Conservation (phyloP, 495 filamentous ascomycete species). For the Parmelia sp. region DNA sequence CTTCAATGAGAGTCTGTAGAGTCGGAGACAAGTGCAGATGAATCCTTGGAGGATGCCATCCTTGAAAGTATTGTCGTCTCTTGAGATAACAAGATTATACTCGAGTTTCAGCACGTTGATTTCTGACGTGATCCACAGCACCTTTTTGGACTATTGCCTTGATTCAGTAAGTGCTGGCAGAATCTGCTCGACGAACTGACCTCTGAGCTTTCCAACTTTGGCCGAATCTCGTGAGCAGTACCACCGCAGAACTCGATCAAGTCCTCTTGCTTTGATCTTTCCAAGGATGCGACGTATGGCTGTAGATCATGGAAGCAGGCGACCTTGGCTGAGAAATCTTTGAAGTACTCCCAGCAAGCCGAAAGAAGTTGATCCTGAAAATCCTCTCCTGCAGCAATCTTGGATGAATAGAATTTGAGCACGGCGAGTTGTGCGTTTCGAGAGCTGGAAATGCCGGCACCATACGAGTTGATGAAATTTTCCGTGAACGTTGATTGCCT, state of each 20-base stretch:
- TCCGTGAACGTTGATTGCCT: conserved; percentile 18
- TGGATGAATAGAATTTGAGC: conserved; percentile 16
- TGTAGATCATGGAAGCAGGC: conserved; percentile 51
- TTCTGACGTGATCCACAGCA: conserved; percentile 32
- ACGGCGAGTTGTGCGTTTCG: conserved; percentile 44
- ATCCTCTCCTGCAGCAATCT: neutral
- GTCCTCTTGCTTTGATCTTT: conserved; percentile 33
- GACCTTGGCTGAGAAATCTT: conserved; percentile 43
- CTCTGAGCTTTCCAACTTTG: neutral
- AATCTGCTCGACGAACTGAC: neutral
- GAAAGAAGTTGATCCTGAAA: conserved; percentile 34
- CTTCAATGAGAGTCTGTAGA: conserved; percentile 35
- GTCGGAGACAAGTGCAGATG: conserved; percentile 41
- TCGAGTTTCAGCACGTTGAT: conserved; percentile 53
- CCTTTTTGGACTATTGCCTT: conserved; percentile 24
- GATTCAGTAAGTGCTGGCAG: conserved; percentile 13
- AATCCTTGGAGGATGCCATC: conserved; percentile 39
- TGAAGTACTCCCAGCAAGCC: conserved; percentile 45
- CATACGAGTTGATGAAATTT: conserved; percentile 18
- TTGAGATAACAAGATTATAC: conserved; percentile 47
- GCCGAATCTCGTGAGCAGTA: conserved; percentile 6
- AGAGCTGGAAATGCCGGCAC: conserved; percentile 31
- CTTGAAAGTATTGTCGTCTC: conserved; percentile 30
- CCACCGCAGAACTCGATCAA: conserved; percentile 27
- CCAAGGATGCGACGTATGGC: conserved; percentile 38